Percentiles rank a stretch among this genome's conserved stretches.
phyloP scores from a whole-genome alignment of 2,329 filamentous ascomycete species.

The Nigrospora osmanthi region DNA sequence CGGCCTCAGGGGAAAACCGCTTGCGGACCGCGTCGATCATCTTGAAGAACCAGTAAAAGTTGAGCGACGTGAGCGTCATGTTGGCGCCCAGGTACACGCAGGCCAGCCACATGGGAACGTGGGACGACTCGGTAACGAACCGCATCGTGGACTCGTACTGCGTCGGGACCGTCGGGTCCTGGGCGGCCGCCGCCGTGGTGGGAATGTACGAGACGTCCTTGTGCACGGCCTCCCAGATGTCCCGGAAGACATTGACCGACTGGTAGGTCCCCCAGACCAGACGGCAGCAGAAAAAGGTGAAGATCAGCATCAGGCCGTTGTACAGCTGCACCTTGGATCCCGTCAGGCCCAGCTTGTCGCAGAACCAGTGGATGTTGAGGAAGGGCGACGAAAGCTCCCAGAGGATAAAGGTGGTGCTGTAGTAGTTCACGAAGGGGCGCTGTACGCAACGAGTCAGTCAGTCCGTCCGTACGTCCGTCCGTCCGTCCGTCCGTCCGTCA shows the following conservation, averaged over 20 bases:
- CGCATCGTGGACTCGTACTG: conserved; percentile 35
- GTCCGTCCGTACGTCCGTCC: too few species aligned
- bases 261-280: conserved; percentile 72
- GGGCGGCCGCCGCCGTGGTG: conserved; percentile 21
- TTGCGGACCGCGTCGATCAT: conserved; percentile 77
- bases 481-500: too few species aligned
- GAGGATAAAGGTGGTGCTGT: conserved; percentile 72
- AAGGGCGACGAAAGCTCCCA: conserved; percentile 84
- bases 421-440: conserved; percentile 81
- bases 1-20: conserved; percentile 52
- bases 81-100: conserved; percentile 63
- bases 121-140: conserved; percentile 40
- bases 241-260: conserved; percentile 60
- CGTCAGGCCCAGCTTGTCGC: conserved; percentile 77
- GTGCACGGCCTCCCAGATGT: conserved; percentile 56
- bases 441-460: conserved; percentile 23
- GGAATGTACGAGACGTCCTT: conserved; percentile 25
- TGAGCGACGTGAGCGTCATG: conserved; percentile 64
- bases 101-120: conserved; percentile 63
- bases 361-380: conserved; percentile 87
- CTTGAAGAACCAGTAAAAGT: conserved; percentile 81
- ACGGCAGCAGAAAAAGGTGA: conserved; percentile 69
- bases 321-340: conserved; percentile 66
- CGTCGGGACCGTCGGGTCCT: conserved; percentile 23
- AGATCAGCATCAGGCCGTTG: conserved; percentile 66